These are phyloP conservation scores for Elongisporangium prolatum DNA, from an alignment of 352 stramenopile genomes.

Conservation along the genomic window DNA sequence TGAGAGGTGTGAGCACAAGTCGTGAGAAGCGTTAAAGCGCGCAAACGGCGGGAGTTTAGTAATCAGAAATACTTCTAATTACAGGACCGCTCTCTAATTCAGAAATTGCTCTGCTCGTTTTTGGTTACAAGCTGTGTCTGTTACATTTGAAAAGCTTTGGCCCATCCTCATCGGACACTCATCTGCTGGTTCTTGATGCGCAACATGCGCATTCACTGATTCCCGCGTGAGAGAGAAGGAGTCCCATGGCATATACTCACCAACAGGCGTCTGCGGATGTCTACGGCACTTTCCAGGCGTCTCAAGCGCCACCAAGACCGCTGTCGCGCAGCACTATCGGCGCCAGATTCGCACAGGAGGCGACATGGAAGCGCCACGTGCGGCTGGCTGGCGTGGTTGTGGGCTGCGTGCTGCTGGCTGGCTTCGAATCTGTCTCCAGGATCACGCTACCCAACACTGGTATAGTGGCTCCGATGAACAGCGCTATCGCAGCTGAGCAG, in stretches of 20 bases:
- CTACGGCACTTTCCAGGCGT: constrained; percentile 42
- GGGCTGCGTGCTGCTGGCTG: background rate
- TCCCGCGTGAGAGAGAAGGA: background rate
- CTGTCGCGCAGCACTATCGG: background rate
- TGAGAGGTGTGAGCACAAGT: background rate
- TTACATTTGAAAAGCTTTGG: background rate
- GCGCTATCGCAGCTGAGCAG: background rate
- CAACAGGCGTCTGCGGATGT: constrained; percentile 19
- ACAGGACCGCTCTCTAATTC: background rate
- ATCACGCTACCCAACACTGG: background rate
- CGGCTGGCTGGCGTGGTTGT: background rate
- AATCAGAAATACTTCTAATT: background rate
- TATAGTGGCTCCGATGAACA: background rate
- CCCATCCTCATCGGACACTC: background rate
- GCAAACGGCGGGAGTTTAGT: background rate
- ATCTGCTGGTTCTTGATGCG: background rate
- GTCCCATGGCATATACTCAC: constrained; percentile 15
- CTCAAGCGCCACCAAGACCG: background rate
- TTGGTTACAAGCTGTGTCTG: background rate
- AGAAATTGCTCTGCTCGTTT: background rate
- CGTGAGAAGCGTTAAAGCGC: background rate
- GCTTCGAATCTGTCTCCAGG: background rate
- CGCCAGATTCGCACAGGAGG: background rate
- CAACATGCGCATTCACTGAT: background rate
- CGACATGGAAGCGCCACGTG: background rate